Evolutionary conservation across 345 rosid species (phyloP).

Genomic region (Eucalyptus pauciflora): DNA sequence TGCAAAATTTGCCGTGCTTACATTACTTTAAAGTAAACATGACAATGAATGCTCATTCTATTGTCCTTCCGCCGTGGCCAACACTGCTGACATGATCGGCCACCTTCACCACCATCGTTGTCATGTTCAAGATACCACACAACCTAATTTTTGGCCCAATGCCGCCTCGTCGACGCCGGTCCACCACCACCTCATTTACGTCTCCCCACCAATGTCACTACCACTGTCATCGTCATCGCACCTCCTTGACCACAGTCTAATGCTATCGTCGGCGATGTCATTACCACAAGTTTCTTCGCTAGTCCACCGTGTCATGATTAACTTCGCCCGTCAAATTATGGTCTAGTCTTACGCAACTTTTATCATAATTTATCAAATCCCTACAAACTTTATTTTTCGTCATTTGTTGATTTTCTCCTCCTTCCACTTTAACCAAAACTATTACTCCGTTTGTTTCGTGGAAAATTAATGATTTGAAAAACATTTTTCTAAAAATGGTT

Average conservation of each 20-base stretch:
- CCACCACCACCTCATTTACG: neutral
- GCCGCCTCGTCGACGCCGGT: neutral
- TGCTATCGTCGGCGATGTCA: neutral
- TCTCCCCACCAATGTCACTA: neutral
- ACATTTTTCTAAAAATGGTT: too few relatives aligned
- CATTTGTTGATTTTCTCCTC: neutral
- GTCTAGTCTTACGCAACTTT: neutral
- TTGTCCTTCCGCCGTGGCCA: neutral
- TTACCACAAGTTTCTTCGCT: neutral
- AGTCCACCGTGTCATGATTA: neutral
- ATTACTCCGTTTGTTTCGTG: accelerated
- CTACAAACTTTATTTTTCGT: neutral
- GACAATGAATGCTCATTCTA: neutral
- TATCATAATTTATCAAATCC: neutral
- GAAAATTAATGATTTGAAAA: too few relatives aligned
- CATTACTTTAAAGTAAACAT: neutral
- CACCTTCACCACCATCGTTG: neutral
- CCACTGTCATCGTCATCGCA: accelerated
- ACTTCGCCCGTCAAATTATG: neutral
- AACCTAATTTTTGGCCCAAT: neutral
- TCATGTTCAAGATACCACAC: neutral
- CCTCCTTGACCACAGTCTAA: neutral
- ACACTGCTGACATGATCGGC: neutral
- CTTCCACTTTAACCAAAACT: neutral
- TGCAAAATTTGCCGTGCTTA: neutral